phyloP scores from a whole-genome alignment of 805 yeast genomes.

The Wickerhamiella shivajii region DNA sequence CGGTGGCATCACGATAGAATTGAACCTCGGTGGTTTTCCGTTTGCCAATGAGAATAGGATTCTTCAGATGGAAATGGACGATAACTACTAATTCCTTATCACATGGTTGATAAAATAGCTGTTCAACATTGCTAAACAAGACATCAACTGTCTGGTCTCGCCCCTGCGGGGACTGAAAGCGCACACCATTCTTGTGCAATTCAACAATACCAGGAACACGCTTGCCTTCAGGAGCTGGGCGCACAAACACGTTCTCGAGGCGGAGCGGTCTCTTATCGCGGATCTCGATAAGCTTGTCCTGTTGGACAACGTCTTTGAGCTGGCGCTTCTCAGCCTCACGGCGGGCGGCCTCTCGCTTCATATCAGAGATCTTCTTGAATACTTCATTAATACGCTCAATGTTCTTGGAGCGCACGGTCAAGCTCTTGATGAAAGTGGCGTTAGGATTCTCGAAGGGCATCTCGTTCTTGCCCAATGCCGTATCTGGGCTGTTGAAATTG shows the following conservation, averaged over 20 bases:
- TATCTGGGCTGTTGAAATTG: conserved; percentile 90
- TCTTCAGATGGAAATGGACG: conserved; percentile 82
- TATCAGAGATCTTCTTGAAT: conserved; percentile 74
- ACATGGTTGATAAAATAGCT: conserved; percentile 88
- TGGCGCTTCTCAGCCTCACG: conserved; percentile 83
- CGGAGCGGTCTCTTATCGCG: conserved; percentile 74
- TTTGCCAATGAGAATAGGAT: conserved; percentile 90
- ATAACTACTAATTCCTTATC: conserved; percentile 87
- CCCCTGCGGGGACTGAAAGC: conserved; percentile 78
- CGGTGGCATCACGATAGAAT: conserved; percentile 92
- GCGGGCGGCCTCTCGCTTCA: conserved; percentile 82
- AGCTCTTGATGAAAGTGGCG: conserved; percentile 71
- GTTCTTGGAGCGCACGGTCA: conserved; percentile 80
- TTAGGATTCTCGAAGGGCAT: conserved; percentile 86
- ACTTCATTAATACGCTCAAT: conserved; percentile 83
- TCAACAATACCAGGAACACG: conserved; percentile 82
- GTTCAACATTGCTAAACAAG: conserved; percentile 79
- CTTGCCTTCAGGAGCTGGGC: conserved; percentile 97
- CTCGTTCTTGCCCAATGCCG: conserved; percentile 57
- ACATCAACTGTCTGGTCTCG: conserved; percentile 80
- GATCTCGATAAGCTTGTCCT: conserved; percentile 72
- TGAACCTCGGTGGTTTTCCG: conserved; percentile 91
- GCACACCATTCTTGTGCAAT: conserved; percentile 89
- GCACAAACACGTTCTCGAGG: conserved; percentile 73
- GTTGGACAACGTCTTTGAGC: conserved; percentile 86